These are phyloP conservation scores for Cinnamomum micranthum DNA, from an alignment of 164 flowering plant species.

Conservation along the genomic window DNA sequence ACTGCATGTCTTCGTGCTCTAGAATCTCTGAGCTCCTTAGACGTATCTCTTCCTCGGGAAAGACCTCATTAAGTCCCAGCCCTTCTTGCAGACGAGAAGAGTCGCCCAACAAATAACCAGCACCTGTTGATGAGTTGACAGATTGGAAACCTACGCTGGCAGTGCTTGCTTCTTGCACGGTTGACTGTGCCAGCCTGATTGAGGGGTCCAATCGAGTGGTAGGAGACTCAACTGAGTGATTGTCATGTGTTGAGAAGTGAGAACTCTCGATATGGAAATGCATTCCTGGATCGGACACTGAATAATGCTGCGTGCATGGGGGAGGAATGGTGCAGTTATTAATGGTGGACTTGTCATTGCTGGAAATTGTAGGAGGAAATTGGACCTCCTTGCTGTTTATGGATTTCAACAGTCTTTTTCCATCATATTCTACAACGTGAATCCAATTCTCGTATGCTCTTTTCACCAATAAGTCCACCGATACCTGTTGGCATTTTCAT, in stretches of 20 bases:
- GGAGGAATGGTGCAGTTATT: slow-evolving; percentile 14
- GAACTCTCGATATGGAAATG: slow-evolving; percentile 20
- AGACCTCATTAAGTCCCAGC: slow-evolving; percentile 31
- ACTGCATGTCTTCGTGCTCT: slow-evolving; percentile 53
- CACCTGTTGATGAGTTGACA: slow-evolving; percentile 15
- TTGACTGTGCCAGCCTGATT: slow-evolving; percentile 13
- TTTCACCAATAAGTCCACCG: slow-evolving; percentile 43
- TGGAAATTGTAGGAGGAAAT: slow-evolving; percentile 11
- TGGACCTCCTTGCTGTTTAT: slow-evolving; percentile 13
- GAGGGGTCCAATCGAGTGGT: slow-evolving; percentile 22
- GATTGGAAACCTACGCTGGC: slow-evolving; percentile 22
- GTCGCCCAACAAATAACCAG: slow-evolving; percentile 21
- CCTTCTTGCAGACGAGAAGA: slow-evolving; percentile 32
- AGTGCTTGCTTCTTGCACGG: slow-evolving; percentile 23
- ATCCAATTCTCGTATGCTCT: slow-evolving; percentile 55
- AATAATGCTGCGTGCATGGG: slow-evolving; percentile 21
- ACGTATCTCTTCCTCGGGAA: slow-evolving; percentile 36
- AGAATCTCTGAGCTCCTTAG: slow-evolving; percentile 50
- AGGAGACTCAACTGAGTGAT: slow-evolving; percentile 35
- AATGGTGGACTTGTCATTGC: slow-evolving; percentile 6
- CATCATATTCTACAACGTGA: slow-evolving; percentile 53
- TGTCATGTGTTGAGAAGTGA: slow-evolving; percentile 12
- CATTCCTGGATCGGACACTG: slow-evolving; percentile 18
- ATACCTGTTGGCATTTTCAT: slow-evolving; percentile 29
- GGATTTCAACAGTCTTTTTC: slow-evolving; percentile 33